Percentiles rank a stretch among this genome's conserved stretches.
Conservation (phyloP, 371 early-diverging fungal genomes). For the Mortierella sp. region DNA sequence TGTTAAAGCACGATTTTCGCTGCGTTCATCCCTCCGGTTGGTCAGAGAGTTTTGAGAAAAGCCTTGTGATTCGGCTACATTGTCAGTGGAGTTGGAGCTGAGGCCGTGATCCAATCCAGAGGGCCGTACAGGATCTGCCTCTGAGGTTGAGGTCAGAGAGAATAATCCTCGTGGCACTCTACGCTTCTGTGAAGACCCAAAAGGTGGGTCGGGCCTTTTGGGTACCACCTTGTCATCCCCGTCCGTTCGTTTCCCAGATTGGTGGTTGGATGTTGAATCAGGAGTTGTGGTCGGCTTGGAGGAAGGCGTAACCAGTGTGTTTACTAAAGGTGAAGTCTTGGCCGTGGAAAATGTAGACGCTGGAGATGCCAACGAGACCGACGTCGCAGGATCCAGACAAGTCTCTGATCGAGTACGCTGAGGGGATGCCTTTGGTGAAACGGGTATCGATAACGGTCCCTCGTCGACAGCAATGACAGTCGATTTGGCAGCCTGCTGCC, state of each 20-base stretch:
- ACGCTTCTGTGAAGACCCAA: slow-evolving; percentile 8
- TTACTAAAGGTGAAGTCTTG: slow-evolving; percentile 5
- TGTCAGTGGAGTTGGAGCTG: neutral
- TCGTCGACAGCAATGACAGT: slow-evolving; percentile 21
- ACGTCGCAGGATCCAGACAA: neutral
- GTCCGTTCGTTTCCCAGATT: neutral
- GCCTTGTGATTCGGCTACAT: neutral
- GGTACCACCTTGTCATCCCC: neutral
- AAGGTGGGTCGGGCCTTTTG: neutral
- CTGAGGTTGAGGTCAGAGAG: slow-evolving; percentile 5
- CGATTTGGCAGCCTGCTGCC: neutral
- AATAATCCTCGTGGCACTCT: slow-evolving; percentile 46
- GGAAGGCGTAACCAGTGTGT: too few species aligned
- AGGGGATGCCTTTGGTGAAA: neutral
- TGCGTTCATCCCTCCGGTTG: neutral
- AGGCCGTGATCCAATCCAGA: neutral
- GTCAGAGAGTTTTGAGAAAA: neutral
- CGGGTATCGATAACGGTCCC: slow-evolving; percentile 29
- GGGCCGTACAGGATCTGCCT: slow-evolving; percentile 1
- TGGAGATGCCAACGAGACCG: neutral
- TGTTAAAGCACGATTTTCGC: neutral
- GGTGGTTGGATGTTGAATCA: neutral
- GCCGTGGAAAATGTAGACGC: slow-evolving; percentile 16
- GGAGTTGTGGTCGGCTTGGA: neutral
- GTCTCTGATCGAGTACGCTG: neutral